A percentile compares a stretch with the other conserved stretches of the same genome.
These are phyloP conservation scores for Aspergillus transmontanensis DNA, from an alignment of 2,329 filamentous ascomycete genomes.

Conservation along the genomic window DNA sequence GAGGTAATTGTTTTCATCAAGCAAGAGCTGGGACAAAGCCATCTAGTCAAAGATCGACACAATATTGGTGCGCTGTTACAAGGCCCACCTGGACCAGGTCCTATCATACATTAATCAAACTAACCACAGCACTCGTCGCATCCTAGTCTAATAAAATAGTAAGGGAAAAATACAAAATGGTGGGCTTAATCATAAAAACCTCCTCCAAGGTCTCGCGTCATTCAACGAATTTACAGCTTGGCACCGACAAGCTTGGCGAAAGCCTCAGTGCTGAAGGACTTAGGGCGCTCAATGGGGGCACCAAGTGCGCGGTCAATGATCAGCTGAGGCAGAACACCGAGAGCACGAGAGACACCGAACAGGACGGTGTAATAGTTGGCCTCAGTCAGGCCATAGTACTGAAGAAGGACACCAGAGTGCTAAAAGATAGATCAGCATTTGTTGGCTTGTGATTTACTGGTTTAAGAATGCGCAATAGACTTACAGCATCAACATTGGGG, in stretches of 20 bases:
- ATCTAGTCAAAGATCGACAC: slow-evolving; percentile 13
- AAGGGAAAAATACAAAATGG: slow-evolving; percentile 25
- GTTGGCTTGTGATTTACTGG: too few species aligned
- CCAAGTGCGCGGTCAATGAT: slow-evolving; percentile 99
- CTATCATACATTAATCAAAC: slow-evolving; percentile 44
- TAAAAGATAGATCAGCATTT: slow-evolving; percentile 26
- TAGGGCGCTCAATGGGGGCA: slow-evolving; percentile 96
- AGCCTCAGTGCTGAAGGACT: slow-evolving; percentile 97
- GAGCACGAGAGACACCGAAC: slow-evolving; percentile 96
- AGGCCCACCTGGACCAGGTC: slow-evolving; percentile 43
- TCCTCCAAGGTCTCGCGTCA: slow-evolving; percentile 17
- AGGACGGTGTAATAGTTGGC: slow-evolving; percentile 99
- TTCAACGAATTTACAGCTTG: slow-evolving; percentile 69
- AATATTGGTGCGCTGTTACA: slow-evolving; percentile 38
- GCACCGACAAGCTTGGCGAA: slow-evolving; percentile 91
- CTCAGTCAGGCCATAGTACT: slow-evolving; percentile 99
- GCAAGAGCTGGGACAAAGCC: neutral
- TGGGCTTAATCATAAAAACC: slow-evolving; percentile 21
- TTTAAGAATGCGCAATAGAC: slow-evolving; percentile 19
- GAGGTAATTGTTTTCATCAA: neutral
- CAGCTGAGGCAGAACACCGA: slow-evolving; percentile 97
- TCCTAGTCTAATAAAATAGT: slow-evolving; percentile 23
- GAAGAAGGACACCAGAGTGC: slow-evolving; percentile 97
- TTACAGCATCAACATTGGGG: slow-evolving; percentile 90
- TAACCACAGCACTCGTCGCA: slow-evolving; percentile 35